Evolutionary conservation across 768 basidiomycete genomes (phyloP), one percentile per base, ranked within the genome.

Genomic region (Dioszegia aurantiaca): DNA sequence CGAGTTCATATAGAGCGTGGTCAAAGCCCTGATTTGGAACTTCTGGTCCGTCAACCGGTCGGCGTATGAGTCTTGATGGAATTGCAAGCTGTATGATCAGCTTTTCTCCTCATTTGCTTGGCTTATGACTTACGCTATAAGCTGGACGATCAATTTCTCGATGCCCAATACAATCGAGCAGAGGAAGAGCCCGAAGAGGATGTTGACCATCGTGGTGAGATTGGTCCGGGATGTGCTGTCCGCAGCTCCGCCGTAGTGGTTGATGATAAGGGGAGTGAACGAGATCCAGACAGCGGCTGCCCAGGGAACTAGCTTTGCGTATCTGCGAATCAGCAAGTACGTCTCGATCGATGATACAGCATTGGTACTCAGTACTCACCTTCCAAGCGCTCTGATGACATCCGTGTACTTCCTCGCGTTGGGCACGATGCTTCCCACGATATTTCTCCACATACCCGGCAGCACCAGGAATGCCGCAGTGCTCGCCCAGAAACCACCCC

Each of bases 91-190:
- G 26, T 19, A 36, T 11, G 39, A 33, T 54, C 40, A 54, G 48
- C 41, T 4, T n/a, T 21, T 21, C 19, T 26, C 37, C 6, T 9
- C 40, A 14, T 9, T 19, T 27, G 40, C 17, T 26, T 33, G 30
- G n/a, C 31, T 4, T n/a, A 26, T 26, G 31, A 58, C 63, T 58
- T 59, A 75, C 31, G 77, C 77, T 44, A 94, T 90, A 80, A 85
- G 85, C 73, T 93, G 91, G 46, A 95, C 88, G 14, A 86, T 75
- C 59, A 92, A 83, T 70, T 95, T 95, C 76, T 92, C 90, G 55
- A 82, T 85, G 11, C 87, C 80, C 5, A 92, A 81, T 24, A 90
- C 80, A 26, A 82, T 81, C 0, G 86, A 76, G 69, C 85, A 88
- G 46, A 92, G 69, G 69, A 85, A 82, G 47, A 87, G 72, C 8